Evolutionary conservation across 495 filamentous ascomycete genomes (phyloP).

Genomic region (Evansstolkia leycettana): DNA sequence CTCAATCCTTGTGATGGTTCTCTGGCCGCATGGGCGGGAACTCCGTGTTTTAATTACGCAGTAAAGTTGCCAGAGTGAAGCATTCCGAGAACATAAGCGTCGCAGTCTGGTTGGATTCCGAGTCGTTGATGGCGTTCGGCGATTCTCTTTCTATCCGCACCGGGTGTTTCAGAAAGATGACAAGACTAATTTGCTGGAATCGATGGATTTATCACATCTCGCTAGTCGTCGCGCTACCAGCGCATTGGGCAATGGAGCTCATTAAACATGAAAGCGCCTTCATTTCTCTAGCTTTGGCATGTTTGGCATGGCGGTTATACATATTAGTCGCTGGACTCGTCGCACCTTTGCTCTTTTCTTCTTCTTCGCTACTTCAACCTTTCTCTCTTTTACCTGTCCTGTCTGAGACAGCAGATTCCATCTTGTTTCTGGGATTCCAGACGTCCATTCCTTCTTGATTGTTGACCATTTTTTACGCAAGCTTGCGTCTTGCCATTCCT

Average conservation of each 20-base stretch:
- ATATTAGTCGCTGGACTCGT: neutral
- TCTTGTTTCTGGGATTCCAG: conserved; percentile 11
- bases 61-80: too few species aligned
- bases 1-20: too few species aligned
- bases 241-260: neutral
- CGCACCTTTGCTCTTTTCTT: neutral
- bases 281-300: neutral
- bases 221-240: neutral
- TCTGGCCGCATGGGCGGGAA: too few species aligned
- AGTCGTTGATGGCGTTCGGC: too few species aligned
- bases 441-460: conserved; percentile 23
- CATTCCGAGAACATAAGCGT: too few species aligned
- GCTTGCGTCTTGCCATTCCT: neutral
- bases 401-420: neutral
- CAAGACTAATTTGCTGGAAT: too few species aligned
- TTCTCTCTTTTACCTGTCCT: neutral
- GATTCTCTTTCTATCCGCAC: neutral
- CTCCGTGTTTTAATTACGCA: too few species aligned
- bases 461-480: neutral
- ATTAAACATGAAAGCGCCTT: neutral
- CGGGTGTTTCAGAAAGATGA: neutral
- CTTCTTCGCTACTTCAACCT: neutral
- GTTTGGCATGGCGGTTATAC: neutral
- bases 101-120: too few species aligned
- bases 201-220: neutral